Percentiles rank a stretch among this genome's conserved stretches.
phyloP scores from a whole-genome alignment of 2,329 filamentous ascomycete genomes.

The Calonectria multiphialidica region DNA sequence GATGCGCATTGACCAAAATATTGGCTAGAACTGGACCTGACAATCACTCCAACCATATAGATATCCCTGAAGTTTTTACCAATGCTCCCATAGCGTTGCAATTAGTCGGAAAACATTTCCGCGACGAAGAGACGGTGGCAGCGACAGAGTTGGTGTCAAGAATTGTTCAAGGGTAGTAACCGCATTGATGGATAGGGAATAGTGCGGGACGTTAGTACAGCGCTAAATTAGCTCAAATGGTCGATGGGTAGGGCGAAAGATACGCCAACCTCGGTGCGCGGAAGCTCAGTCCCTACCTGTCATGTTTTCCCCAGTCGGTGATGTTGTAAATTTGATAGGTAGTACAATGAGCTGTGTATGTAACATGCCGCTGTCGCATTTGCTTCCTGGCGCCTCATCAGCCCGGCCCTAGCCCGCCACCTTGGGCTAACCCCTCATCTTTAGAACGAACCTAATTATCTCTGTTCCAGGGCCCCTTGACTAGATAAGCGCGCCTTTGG shows the following conservation, averaged over 20 bases:
- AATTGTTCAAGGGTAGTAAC: background rate
- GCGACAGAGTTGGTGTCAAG: conserved; percentile 28
- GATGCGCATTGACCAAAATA: background rate
- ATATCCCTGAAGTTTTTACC: conserved; percentile 19
- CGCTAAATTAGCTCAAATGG: background rate
- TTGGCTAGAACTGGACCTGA: background rate
- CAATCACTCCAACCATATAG: background rate
- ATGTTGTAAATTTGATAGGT: background rate
- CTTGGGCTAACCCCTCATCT: background rate
- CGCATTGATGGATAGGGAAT: background rate
- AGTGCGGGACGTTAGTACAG: background rate
- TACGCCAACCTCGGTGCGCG: background rate
- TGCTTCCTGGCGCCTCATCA: background rate
- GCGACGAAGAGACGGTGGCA: conserved; percentile 34
- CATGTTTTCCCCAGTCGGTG: background rate
- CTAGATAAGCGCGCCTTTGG: background rate
- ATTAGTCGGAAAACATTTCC: conserved; percentile 38
- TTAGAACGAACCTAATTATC: background rate
- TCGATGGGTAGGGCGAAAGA: background rate
- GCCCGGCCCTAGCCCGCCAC: background rate
- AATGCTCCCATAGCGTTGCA: conserved; percentile 36
- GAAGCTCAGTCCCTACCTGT: background rate
- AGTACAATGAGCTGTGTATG: no score
- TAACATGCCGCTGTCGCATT: background rate
- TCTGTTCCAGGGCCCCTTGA: conserved; percentile 1